Conservation (phyloP, 1,284 basidiomycete species). For the Polyporus tsugae region DNA sequence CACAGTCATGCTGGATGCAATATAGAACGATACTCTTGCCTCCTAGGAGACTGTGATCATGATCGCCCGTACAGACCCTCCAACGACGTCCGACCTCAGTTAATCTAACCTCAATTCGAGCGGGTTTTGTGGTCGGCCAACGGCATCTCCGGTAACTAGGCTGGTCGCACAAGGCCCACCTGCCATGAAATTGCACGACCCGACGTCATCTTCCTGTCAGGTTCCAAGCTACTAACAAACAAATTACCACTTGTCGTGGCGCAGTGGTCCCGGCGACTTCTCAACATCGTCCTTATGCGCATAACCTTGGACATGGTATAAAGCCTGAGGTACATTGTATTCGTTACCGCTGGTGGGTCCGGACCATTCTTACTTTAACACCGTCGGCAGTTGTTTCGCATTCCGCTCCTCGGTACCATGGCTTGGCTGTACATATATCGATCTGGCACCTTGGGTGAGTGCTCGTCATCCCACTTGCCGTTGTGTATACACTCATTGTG, state of each 20-base stretch:
- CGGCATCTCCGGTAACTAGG: background rate
- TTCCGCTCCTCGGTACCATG: background rate
- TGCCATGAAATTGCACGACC: background rate
- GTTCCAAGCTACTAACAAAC: background rate
- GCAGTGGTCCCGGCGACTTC: background rate
- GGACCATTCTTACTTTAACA: background rate
- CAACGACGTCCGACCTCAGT: background rate
- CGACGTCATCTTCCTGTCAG: background rate
- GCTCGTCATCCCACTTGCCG: background rate
- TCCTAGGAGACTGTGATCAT: background rate
- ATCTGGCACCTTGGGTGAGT: constrained; percentile 2
- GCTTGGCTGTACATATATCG: constrained; percentile 3
- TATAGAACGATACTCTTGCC: background rate
- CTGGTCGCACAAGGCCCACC: background rate
- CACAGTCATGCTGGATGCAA: background rate
- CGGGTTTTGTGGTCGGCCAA: background rate
- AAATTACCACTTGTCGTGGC: background rate
- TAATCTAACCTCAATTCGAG: background rate
- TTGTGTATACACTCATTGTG: background rate
- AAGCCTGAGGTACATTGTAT: background rate
- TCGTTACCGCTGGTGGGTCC: background rate
- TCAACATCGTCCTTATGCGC: background rate
- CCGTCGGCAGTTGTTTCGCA: background rate
- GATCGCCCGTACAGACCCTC: background rate
- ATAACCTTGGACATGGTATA: background rate